Evolutionary conservation across 768 basidiomycete genomes (phyloP), one percentile per base, ranked within the genome.

Genomic region (Lepiota brunneoincarnata): DNA sequence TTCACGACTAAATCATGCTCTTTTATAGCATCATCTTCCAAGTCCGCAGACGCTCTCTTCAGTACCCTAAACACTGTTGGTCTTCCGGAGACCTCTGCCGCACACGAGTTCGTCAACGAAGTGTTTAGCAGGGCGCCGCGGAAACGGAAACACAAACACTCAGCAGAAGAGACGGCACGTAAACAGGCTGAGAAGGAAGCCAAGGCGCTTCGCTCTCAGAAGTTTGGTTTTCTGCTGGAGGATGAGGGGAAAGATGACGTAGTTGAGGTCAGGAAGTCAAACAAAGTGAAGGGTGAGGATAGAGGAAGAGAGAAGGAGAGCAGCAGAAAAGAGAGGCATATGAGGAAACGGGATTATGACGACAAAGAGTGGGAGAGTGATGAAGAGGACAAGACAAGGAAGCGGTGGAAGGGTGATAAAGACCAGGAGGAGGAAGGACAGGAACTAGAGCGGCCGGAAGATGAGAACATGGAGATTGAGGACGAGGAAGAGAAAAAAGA

Each of bases 311-410:
- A 59, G 38, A 64, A 69, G 60, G 64, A 73, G 56, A 77, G 78
- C 59, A 83, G 83, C 54, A 81, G 76, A 56, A 72, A 74, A 62
- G 86, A 88, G 35, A 77, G 83, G 52, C 82, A 85, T 57, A 75
- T 81, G 36, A 77, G 93, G 59, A 95, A 94, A 67, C 76, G 93
- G 45, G 93, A 95, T 26, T 80, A 84, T 54, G 89, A 91, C 57
- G 81, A 75, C 18, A 86, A 84, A 51, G 88, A 91, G 55, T 95
- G 94, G 93, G 89, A 92, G 67, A 92, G 90, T 60, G 93, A 93
- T 58, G 92, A 91, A 56, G 93, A 94, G 54, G 91, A 93, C 59
- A 74, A 82, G 65, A 73, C 78, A 36, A 75, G 84, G 67, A 92
- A 89, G 66, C 81, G 85, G 54, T 67, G 75, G 67, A 81, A 75